Conservation (phyloP, 2,329 filamentous ascomycete genomes). For the Herpomyces periplanetae region DNA sequence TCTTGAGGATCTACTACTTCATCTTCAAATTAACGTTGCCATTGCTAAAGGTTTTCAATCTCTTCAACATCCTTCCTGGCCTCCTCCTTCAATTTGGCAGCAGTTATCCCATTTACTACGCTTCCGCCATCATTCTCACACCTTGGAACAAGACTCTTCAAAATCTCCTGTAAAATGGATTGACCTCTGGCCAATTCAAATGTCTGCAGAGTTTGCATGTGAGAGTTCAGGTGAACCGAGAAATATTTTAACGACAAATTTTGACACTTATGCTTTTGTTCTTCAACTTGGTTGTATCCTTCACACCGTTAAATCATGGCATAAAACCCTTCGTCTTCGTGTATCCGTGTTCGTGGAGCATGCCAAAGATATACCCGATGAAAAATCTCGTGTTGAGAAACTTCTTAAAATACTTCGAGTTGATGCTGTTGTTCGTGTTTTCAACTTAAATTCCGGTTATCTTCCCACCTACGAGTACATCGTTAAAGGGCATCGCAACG, state of each 20-base stretch:
- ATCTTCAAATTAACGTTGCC: constrained; percentile 44
- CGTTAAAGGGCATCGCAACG: constrained; percentile 21
- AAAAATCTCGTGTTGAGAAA: constrained; percentile 25
- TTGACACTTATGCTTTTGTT: constrained; percentile 65
- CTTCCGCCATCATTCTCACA: constrained; percentile 6
- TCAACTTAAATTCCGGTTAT: constrained; percentile 35
- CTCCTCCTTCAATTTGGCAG: constrained; percentile 6
- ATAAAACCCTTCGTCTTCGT: constrained; percentile 25
- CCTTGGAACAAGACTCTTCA: constrained; percentile 14
- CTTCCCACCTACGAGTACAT: constrained; percentile 35
- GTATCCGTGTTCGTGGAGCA: constrained; percentile 69
- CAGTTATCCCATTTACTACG: constrained; percentile 5
- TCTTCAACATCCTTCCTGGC: constrained; percentile 21
- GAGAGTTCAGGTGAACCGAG: constrained; percentile 17
- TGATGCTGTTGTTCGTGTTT: constrained; percentile 34
- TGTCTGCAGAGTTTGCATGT: constrained; percentile 41
- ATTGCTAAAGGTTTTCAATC: constrained; percentile 42
- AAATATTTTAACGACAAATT: constrained; percentile 43
- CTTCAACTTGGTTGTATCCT: constrained; percentile 52
- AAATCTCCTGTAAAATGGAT: constrained; percentile 63
- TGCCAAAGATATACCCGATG: constrained; percentile 41
- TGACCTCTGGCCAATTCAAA: constrained; percentile 68
- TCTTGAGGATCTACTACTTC: constrained; percentile 36
- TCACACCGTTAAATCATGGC: constrained; percentile 43
- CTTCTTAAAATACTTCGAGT: constrained; percentile 46